Percentiles rank a stretch among this genome's conserved stretches.
phyloP scores from a whole-genome alignment of 306 rosid genomes.

The Calophaca sinica region DNA sequence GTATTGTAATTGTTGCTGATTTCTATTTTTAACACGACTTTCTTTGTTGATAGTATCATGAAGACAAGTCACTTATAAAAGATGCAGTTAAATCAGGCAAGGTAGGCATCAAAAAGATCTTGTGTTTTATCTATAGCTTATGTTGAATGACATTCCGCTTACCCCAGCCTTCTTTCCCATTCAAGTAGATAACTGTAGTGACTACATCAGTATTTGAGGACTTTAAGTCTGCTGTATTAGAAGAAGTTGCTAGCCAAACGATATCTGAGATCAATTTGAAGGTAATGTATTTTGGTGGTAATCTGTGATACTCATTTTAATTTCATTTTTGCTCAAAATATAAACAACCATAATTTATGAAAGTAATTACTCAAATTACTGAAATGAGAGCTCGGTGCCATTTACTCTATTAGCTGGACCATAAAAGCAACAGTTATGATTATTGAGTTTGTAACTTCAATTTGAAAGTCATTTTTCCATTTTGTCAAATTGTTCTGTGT shows the following conservation, averaged over 20 bases:
- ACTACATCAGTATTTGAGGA: conserved; percentile 77
- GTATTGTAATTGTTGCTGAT: conserved; percentile 32
- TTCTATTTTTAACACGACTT: conserved; percentile 35
- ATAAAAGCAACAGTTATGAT: conserved; percentile 3
- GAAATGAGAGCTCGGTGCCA: conserved; percentile 15
- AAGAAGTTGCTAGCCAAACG: conserved; percentile 61
- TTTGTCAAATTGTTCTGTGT: no score
- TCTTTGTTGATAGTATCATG: conserved; percentile 72
- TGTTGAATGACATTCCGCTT: conserved; percentile 37
- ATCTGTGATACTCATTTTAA: conserved; percentile 2
- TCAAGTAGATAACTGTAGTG: conserved; percentile 63
- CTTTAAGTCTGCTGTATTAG: conserved; percentile 68
- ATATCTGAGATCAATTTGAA: conserved; percentile 82
- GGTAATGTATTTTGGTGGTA: conserved; percentile 56
- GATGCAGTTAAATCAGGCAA: conserved; percentile 78
- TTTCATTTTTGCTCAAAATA: conserved; percentile 36
- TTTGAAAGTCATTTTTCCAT: no score
- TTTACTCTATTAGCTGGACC: conserved; percentile 18
- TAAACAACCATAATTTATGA: conserved; percentile 18
- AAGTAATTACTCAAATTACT: conserved; percentile 27
- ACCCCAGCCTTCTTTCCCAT: conserved; percentile 29
- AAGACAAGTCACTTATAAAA: conserved; percentile 79
- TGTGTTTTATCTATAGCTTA: conserved; percentile 36
- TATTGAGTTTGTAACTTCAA: not conserved
- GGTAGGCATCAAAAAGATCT: conserved; percentile 57